phyloP scores from a whole-genome alignment of 2,329 filamentous ascomycete genomes.

The Colletotrichum liaoningense region DNA sequence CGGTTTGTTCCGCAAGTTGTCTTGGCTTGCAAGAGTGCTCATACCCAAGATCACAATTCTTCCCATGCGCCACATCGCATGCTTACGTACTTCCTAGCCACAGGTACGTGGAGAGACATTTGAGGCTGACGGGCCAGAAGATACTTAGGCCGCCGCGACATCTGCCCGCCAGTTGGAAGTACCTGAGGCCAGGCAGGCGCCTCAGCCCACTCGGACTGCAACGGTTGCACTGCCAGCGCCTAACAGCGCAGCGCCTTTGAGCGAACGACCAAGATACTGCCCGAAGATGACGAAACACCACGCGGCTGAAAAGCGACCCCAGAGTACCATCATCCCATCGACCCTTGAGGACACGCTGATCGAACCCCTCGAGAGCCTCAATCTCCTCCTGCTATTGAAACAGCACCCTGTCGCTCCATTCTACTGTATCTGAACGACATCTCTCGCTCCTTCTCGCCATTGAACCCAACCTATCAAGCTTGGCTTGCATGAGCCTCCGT shows the following conservation, averaged over 20 bases:
- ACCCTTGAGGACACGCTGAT: constrained; percentile 26
- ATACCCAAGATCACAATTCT: neutral
- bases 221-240: constrained; percentile 28
- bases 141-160: neutral
- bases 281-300: constrained; percentile 36
- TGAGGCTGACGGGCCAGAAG: neutral
- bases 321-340: constrained; percentile 28
- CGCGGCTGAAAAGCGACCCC: constrained; percentile 33
- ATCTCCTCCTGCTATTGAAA: constrained; percentile 11
- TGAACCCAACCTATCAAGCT: neutral
- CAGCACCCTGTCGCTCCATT: constrained; percentile 2
- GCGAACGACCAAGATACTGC: constrained; percentile 22
- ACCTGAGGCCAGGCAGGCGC: constrained; percentile 11
- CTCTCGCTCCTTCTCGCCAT: neutral
- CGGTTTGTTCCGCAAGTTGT: constrained; percentile 10
- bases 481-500: neutral
- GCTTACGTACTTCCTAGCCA: constrained; percentile 14
- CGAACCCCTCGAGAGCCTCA: constrained; percentile 27
- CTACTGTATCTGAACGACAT: constrained; percentile 26
- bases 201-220: constrained; percentile 14
- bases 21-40: neutral
- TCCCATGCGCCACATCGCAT: neutral
- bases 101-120: constrained; percentile 1
- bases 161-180: constrained; percentile 11
- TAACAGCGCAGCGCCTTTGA: constrained; percentile 24